Percentiles rank a stretch among this genome's conserved stretches.
Conservation (phyloP, 345 rosid species). For the Angophora floribunda region DNA sequence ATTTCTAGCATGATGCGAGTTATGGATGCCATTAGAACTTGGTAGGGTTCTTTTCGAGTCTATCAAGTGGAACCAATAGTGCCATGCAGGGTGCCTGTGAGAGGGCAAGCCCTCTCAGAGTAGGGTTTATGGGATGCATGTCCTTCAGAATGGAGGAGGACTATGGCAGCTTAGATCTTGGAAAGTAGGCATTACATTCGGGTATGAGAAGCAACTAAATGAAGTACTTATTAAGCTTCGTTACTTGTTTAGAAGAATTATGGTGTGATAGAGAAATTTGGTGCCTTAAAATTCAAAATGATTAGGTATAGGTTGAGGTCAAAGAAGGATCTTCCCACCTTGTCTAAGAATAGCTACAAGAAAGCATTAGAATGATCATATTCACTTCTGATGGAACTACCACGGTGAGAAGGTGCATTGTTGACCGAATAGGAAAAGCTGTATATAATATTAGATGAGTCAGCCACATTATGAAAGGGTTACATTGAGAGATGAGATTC, state of each 20-base stretch:
- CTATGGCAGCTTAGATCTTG: not conserved
- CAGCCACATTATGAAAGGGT: not conserved
- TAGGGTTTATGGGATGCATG: not conserved
- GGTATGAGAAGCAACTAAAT: not conserved
- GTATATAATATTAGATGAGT: not conserved
- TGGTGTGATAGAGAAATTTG: not conserved
- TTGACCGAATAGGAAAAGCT: not conserved
- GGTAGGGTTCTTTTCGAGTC: not conserved
- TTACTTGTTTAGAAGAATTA: not conserved
- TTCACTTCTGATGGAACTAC: not conserved
- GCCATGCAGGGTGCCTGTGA: not conserved
- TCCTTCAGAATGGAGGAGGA: not conserved
- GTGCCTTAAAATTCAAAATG: not conserved
- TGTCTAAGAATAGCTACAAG: not conserved
- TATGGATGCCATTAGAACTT: not conserved
- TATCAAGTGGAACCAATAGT: not conserved
- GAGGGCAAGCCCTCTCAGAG: not conserved
- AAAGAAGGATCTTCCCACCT: not conserved
- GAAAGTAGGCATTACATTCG: not conserved
- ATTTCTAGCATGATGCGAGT: not conserved
- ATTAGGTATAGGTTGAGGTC: not conserved
- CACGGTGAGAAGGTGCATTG: not conserved
- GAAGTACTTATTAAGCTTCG: not conserved
- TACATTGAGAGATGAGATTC: not conserved
- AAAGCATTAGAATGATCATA: not conserved